These are phyloP conservation scores for Cercospora sp. DNA, from an alignment of 2,329 filamentous ascomycete genomes.

Conservation along the genomic window DNA sequence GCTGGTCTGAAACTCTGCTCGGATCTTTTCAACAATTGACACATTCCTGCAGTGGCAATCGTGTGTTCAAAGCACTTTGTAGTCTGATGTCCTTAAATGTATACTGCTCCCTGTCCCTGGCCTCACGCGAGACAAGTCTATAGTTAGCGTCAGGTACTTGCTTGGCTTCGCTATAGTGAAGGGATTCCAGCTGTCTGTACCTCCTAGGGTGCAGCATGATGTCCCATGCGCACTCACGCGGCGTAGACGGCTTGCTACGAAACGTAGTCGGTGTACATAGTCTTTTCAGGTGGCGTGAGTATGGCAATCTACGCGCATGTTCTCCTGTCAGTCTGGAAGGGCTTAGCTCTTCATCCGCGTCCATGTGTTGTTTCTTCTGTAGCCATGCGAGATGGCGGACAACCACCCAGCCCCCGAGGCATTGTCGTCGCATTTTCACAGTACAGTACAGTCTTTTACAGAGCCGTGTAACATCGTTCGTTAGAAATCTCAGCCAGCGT, in stretches of 20 bases:
- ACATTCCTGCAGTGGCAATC: background rate
- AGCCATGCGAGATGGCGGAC: too few species aligned
- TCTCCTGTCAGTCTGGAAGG: too few species aligned
- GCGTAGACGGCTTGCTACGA: background rate
- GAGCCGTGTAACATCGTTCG: too few species aligned
- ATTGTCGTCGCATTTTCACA: too few species aligned
- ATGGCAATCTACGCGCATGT: too few species aligned
- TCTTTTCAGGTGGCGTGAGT: background rate
- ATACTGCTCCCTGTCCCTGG: background rate
- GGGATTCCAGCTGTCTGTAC: background rate
- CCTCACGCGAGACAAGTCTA: background rate
- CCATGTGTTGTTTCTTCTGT: too few species aligned
- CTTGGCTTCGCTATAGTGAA: background rate
- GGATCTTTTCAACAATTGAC: background rate
- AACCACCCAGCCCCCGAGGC: too few species aligned
- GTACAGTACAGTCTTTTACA: too few species aligned
- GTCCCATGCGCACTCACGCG: background rate
- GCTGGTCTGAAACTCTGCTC: slow-evolving; percentile 5
- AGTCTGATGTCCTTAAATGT: background rate
- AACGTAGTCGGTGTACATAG: background rate
- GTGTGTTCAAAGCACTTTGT: background rate
- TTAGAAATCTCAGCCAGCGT: too few species aligned
- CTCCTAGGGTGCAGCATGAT: background rate
- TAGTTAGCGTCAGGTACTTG: background rate
- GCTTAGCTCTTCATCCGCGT: too few species aligned